Conservation (phyloP, 2,329 filamentous ascomycete species). For the Neonectria ditissima region DNA sequence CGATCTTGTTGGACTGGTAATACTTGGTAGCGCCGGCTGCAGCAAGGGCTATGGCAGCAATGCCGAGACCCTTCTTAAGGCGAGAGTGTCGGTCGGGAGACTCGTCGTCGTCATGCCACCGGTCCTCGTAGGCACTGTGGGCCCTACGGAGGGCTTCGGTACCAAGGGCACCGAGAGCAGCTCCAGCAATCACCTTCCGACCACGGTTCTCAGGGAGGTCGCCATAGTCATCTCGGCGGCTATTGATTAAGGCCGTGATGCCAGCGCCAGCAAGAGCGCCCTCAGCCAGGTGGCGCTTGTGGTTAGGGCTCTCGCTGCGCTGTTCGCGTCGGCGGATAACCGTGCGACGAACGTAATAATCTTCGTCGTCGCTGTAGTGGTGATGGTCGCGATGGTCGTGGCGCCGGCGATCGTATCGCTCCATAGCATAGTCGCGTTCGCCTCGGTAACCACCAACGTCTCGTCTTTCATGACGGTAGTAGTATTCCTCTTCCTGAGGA, state of each 20-base stretch:
- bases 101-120: constrained; percentile 55
- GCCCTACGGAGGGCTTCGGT: constrained; percentile 71
- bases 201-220: constrained; percentile 64
- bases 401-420: constrained; percentile 55
- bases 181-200: constrained; percentile 70
- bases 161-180: constrained; percentile 71
- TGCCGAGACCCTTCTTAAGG: constrained; percentile 71
- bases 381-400: constrained; percentile 58
- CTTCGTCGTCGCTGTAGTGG: constrained; percentile 60
- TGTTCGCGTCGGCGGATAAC: constrained; percentile 65
- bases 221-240: constrained; percentile 64
- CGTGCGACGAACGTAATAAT: constrained; percentile 59
- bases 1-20: constrained; percentile 69
- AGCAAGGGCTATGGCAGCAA: constrained; percentile 72
- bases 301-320: constrained; percentile 63
- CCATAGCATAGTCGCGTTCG: constrained; percentile 47
- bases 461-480: constrained; percentile 61
- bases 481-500: constrained; percentile 61
- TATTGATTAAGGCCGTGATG: constrained; percentile 68
- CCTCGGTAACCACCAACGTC: constrained; percentile 56
- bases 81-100: constrained; percentile 59
- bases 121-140: constrained; percentile 70
- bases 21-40: constrained; percentile 75
- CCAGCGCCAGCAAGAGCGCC: constrained; percentile 75
- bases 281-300: constrained; percentile 71